phyloP scores from a whole-genome alignment of 352 stramenopile species.

The Phytophthora colocasiae region DNA sequence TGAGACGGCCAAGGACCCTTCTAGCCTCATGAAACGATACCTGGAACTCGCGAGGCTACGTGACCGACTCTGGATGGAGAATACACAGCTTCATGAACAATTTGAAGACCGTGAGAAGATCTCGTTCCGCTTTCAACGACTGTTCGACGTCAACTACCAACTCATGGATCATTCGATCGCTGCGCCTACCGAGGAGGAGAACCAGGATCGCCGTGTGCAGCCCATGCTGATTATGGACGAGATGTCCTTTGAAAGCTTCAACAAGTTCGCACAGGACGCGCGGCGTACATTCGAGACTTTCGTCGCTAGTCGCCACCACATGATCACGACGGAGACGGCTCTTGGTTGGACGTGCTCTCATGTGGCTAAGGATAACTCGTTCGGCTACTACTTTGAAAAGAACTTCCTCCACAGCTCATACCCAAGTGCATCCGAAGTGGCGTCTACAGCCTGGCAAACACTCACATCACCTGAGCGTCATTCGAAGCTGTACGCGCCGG shows the following conservation, averaged over 20 bases:
- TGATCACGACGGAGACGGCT: conserved; percentile 57
- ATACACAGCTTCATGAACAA: conserved; percentile 57
- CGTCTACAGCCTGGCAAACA: conserved; percentile 50
- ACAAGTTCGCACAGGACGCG: conserved; percentile 51
- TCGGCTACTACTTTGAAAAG: conserved; percentile 67
- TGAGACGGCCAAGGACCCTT: conserved; percentile 39
- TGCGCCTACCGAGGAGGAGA: conserved; percentile 31
- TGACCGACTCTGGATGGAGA: conserved; percentile 62
- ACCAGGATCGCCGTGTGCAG: conserved; percentile 42
- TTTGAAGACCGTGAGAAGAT: conserved; percentile 67
- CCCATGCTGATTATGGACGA: conserved; percentile 68
- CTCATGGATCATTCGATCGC: conserved; percentile 65
- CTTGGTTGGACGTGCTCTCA: conserved; percentile 61
- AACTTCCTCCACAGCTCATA: conserved; percentile 36
- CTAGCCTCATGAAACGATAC: conserved; percentile 55
- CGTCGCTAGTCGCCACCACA: conserved; percentile 47
- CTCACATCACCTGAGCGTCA: conserved; percentile 52
- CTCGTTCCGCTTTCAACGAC: conserved; percentile 56
- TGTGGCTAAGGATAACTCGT: conserved; percentile 54
- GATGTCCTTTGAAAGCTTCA: conserved; percentile 63
- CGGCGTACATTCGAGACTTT: conserved; percentile 51
- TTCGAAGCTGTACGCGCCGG: conserved; percentile 58
- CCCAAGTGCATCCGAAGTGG: conserved; percentile 35
- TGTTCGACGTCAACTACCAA: conserved; percentile 69
- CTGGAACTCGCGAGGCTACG: conserved; percentile 52